Base-by-base conservation (phyloP, 2,329 filamentous ascomycete species). In the Claviceps sp. region DNA sequence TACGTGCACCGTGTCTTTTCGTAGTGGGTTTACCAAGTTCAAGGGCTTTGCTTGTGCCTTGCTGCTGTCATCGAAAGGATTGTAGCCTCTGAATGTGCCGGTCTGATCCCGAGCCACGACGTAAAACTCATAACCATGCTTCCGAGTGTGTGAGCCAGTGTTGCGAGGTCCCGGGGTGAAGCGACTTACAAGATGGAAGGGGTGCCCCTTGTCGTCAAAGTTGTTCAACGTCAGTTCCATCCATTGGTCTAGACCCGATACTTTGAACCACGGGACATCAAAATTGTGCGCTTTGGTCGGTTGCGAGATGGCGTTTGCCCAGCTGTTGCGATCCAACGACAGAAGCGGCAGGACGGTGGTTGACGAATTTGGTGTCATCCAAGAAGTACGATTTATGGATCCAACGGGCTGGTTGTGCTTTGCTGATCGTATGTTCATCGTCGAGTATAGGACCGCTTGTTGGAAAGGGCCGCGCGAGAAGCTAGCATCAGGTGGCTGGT, bases 141-240 rank as follows among this genome's bases (percentile, higher is more conserved):
- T 23, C 2, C 1, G 2, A 23, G 4, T 42, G 23, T 53, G 7
- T 49, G 52, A 5, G 6, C 23, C 5, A 23, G 38, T 14, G 9
- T 16, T 11, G 20, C 11, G 36, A 7, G 11, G 13, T 13, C 11
- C 40, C 40, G 22, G 5, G 9, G n/a, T 23, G 14, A 17, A 39
- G 14, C 14, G 16, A 54, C 60, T 52, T 60, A 72, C 70, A 43
- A 76, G 53, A 56, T 76, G 74, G 52, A 76, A 76, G 0, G 74
- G 73, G 56, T 76, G 74, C 0, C 65, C 61, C 6, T 69, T 70
- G 42, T 75, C 72, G 52, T 76, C 73, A 16, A 75, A 61, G 51
- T 76, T 76, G 55, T 77, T 76, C 47, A 76, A 61, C 3, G 74
- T 63, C 1, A 76, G 56, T 54, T 75, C 72, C 1, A 75, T 61